Evolutionary conservation across 352 stramenopile species (phyloP).

Genomic region (Globisporangium iwayamae): DNA sequence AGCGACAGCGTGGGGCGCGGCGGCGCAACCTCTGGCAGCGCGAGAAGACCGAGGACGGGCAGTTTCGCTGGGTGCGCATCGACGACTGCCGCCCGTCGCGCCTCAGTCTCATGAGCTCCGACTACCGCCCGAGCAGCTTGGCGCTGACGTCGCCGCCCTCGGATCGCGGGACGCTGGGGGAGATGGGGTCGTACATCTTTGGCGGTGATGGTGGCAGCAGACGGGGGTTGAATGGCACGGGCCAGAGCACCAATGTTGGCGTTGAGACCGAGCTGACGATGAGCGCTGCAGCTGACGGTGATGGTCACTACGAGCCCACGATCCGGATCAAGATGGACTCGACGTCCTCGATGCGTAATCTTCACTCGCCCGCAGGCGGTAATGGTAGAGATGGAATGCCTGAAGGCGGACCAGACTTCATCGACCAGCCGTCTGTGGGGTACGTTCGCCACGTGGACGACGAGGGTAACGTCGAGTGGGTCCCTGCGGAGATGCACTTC

Average conservation of each 20-base stretch:
- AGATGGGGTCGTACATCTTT: constrained; percentile 41
- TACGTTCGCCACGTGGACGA: constrained; percentile 77
- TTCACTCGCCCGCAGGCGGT: neutral
- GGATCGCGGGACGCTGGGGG: constrained; percentile 8
- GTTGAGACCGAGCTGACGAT: constrained; percentile 76
- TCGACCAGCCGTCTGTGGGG: constrained; percentile 64
- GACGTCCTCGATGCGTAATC: constrained; percentile 10
- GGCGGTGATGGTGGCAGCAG: constrained; percentile 15
- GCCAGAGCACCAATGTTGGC: constrained; percentile 23
- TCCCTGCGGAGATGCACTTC: constrained; percentile 62
- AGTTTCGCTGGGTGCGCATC: constrained; percentile 78
- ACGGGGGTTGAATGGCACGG: constrained; percentile 11
- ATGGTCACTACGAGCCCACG: constrained; percentile 43
- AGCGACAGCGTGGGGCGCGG: constrained; percentile 67
- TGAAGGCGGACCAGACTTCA: constrained; percentile 32
- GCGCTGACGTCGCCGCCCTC: constrained; percentile 13
- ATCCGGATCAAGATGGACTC: constrained; percentile 41
- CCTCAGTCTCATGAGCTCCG: constrained; percentile 43
- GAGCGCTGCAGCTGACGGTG: constrained; percentile 30
- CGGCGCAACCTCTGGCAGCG: constrained; percentile 76
- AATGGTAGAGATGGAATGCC: neutral
- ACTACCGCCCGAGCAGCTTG: constrained; percentile 18
- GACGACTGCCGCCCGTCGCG: constrained; percentile 66
- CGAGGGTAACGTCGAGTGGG: constrained; percentile 65
- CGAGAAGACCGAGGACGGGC: constrained; percentile 61